phyloP scores from a whole-genome alignment of 441 rosid species.

The Euphorbia schlechtendalii region DNA sequence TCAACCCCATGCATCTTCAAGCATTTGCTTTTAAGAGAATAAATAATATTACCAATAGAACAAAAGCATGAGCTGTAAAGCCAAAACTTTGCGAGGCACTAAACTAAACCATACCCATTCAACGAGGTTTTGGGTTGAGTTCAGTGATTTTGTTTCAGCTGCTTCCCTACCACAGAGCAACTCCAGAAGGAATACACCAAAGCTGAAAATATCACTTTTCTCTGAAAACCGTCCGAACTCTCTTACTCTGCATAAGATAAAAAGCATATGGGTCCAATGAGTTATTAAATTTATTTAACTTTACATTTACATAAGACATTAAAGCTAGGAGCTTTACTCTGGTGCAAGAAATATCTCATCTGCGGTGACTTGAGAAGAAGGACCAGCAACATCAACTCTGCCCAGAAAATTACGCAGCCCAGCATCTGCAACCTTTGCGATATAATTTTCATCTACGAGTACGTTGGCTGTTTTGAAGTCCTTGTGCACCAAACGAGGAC shows the following conservation, averaged over 20 bases:
- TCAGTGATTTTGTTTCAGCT: constrained; percentile 44
- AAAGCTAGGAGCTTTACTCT: constrained; percentile 43
- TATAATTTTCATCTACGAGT: constrained; percentile 53
- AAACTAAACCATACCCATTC: constrained; percentile 78
- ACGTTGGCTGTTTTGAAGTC: constrained; percentile 68
- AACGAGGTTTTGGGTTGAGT: constrained; percentile 49
- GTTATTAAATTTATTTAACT: neutral
- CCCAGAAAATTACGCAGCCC: constrained; percentile 60
- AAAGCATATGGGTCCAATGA: constrained; percentile 11
- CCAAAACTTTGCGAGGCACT: no score
- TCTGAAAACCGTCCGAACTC: constrained; percentile 36
- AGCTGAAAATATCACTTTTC: constrained; percentile 55
- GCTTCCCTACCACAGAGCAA: constrained; percentile 47
- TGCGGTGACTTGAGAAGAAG: constrained; percentile 60
- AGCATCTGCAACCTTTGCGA: constrained; percentile 57
- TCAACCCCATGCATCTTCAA: no score
- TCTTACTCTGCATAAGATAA: constrained; percentile 34
- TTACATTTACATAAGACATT: constrained; percentile 5
- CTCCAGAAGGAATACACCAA: constrained; percentile 69
- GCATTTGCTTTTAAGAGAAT: no score
- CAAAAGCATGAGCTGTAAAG: no score
- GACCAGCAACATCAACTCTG: constrained; percentile 61
- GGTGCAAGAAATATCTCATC: constrained; percentile 88
- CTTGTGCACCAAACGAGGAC: constrained; percentile 59
- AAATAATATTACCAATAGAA: no score